Evolutionary conservation across 352 stramenopile genomes (phyloP), one percentile per base, ranked within the genome.

Genomic region (Pelagophyceae sp.): DNA sequence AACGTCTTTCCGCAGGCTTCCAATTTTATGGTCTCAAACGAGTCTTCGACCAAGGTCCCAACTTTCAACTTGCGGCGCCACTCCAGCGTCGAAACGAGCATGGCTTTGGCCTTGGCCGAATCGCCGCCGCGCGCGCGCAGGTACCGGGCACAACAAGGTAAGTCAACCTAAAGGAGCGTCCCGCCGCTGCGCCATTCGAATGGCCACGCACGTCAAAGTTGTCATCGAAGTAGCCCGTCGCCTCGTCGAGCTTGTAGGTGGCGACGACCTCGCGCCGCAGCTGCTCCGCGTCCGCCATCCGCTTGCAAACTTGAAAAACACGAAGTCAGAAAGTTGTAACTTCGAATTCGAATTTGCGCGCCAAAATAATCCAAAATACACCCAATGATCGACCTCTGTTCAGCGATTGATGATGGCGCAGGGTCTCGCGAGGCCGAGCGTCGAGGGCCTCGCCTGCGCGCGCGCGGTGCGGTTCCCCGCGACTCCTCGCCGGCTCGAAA

Each of bases 1-100:
- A 33, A 72, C 19, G 64, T 72, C 35, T 72, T 72, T 19, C 64
- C 64, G 6, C 3, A 45, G 11, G 64, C 35, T 32, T 72, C 64
- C 64, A 45, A 45, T 11, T 37, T 32, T 19, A 72, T 38, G 31
- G n/a, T 40, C 32, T 38, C 32, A 40, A 72, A 72, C 3, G 15
- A 51, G 6, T 72, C 60, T 27, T 35, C 31, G 25, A 67, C 60
- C 11, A 67, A 32, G 31, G 25, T 31, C 60, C 11, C 60, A 11
- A 35, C 31, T 35, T 27, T 5, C 25, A 32, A 15, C 60, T 11
- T 50, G 19, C 32, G 32, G 64, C 64, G 64, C 64, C 64, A 72
- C 11, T 29, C 5, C 35, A 72, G 15, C 31, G 64, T 72, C 31
- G 6, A 19, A 3, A 6, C 6, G 19, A 72, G 64, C 64, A 72